These are phyloP conservation scores for Phialemonium atrogriseum DNA, from an alignment of 2,329 filamentous ascomycete species.

Conservation along the genomic window DNA sequence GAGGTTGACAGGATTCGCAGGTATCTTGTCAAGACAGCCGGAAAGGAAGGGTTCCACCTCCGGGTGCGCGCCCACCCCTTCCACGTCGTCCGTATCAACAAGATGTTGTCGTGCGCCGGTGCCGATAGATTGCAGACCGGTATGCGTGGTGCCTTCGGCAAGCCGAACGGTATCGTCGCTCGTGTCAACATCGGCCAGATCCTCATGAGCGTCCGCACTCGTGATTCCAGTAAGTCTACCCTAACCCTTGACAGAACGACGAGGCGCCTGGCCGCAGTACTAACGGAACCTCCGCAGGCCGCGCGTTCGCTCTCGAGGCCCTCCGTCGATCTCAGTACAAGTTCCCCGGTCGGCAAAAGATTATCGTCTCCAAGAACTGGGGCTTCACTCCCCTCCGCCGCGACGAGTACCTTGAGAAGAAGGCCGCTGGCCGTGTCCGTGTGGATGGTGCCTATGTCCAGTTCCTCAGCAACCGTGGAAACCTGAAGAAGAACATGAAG, in stretches of 20 bases:
- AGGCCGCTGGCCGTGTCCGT: constrained; percentile 87
- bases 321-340: constrained; percentile 99
- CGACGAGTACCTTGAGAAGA: constrained; percentile 95
- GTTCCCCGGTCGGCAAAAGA: constrained; percentile 99
- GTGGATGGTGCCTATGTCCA: constrained; percentile 99
- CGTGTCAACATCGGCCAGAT: constrained; percentile 99
- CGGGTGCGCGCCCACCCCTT: constrained; percentile 89
- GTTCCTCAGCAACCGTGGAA: constrained; percentile 94
- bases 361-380: constrained; percentile 99
- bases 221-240: constrained; percentile 70
- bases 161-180: constrained; percentile 97
- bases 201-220: constrained; percentile 92
- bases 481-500: constrained; percentile 77
- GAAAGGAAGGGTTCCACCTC: constrained; percentile 69
- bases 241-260: too few relatives aligned
- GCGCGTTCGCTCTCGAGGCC: constrained; percentile 90
- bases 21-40: constrained; percentile 64
- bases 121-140: constrained; percentile 99
- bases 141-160: constrained; percentile 99
- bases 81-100: constrained; percentile 99
- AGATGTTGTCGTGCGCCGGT: constrained; percentile 99
- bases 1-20: constrained; percentile 3
- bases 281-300: constrained; percentile 49
- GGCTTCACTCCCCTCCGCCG: constrained; percentile 97
- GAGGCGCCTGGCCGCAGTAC: constrained; percentile 4